phyloP scores from a whole-genome alignment of 2,329 filamentous ascomycete genomes.

The Trichoderma breve region DNA sequence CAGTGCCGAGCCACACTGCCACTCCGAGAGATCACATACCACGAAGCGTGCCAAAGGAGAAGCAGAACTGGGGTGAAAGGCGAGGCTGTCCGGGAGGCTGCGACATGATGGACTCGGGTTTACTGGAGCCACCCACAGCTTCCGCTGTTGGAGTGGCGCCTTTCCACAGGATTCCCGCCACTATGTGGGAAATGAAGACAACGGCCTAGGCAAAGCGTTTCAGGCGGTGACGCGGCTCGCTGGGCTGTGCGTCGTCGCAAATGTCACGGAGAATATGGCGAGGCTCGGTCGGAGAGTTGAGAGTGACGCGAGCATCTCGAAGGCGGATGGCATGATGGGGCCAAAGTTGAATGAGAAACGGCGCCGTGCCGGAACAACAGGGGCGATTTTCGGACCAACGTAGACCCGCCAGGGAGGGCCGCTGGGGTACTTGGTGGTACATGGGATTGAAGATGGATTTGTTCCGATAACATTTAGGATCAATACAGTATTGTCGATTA shows the following conservation, averaged over 20 bases:
- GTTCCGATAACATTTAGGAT: neutral
- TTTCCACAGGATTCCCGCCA: conserved; percentile 53
- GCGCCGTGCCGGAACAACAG: conserved; percentile 14
- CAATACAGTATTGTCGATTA: neutral
- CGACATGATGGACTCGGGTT: conserved; percentile 43
- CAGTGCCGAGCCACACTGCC: neutral
- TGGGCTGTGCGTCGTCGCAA: conserved; percentile 10
- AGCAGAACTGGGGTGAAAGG: conserved; percentile 75
- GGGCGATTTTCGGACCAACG: conserved; percentile 9
- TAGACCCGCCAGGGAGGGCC: conserved; percentile 5
- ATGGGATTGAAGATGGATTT: neutral
- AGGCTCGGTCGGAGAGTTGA: neutral
- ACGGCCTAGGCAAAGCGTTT: neutral
- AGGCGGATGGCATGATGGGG: conserved; percentile 4
- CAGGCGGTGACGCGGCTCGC: conserved; percentile 7
- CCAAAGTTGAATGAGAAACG: neutral
- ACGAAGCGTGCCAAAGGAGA: conserved; percentile 65
- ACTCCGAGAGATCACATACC: conserved; percentile 47
- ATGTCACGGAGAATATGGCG: neutral
- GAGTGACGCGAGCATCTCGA: conserved; percentile 3
- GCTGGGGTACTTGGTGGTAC: neutral
- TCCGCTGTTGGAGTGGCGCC: conserved; percentile 40
- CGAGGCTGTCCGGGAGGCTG: conserved; percentile 46
- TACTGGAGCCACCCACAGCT: conserved; percentile 33
- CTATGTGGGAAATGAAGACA: conserved; percentile 30